Base-by-base conservation (phyloP, 805 yeast genomes). In the Osmozyma mogii region DNA sequence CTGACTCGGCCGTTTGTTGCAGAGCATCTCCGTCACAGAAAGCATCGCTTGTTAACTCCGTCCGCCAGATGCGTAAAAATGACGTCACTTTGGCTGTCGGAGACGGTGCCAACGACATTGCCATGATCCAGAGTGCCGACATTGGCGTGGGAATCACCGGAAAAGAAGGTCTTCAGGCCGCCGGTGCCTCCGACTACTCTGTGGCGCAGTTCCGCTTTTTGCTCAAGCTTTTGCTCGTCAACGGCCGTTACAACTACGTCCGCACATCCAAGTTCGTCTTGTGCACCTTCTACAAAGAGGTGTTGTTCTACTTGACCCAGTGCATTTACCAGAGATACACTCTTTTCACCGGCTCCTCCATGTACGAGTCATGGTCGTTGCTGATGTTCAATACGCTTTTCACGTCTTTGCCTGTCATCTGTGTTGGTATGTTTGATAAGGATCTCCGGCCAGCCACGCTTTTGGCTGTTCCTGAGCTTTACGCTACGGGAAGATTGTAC, bases 21-120 rank as follows among this genome's bases (percentile, higher is more conserved):
- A 75, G 99, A 39, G 97, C 97, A 0, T 81, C 95, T 6, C 99
- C 99, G 0, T 78, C 96, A 0, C 99, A 92, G 54, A 92, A 92
- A 58, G 96, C 97, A 1, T 63, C 71, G 17, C 78, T 92, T 84
- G 97, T 92, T 2, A 56, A 74, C 16, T 68, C 77, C 19, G 85
- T 94, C n/a, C 68, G 97, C 29, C 61, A 68, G n/a, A 59, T 78
- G 34, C 70, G 80, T 44, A 76, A 68, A 28, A 58, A 58, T 2
- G 69, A 83, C 23, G 96, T 92, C 5, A 85, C 96, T 0, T 65
- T 92, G 37, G 98, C 98, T 0, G 83, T 92, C 50, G 99, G 99
- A 6, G 99, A 92, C 58, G 99, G 99, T 40, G 99, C 99, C 2
- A 92, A 92, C 51, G 99, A 92, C 56, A 88, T 92, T 50, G 97